phyloP scores from a whole-genome alignment of 2,329 filamentous ascomycete species.

The Myotisia sp. region DNA sequence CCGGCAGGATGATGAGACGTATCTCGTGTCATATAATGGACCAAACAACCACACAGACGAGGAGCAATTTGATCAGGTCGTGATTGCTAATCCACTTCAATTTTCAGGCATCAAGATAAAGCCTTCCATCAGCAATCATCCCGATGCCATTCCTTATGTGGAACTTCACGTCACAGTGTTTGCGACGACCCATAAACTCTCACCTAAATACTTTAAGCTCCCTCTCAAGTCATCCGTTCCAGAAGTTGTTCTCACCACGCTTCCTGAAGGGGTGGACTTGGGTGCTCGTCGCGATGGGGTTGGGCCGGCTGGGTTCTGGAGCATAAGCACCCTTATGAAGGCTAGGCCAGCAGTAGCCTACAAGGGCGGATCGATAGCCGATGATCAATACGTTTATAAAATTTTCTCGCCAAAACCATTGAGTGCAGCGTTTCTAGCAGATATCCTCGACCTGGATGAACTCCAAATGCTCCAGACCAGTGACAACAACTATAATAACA shows the following conservation, averaged over 20 bases:
- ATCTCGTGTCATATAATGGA: constrained; percentile 31
- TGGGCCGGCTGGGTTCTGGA: constrained; percentile 69
- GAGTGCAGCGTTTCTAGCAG: constrained; percentile 33
- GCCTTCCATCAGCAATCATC: constrained; percentile 33
- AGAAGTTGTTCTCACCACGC: constrained; percentile 66
- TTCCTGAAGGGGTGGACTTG: constrained; percentile 40
- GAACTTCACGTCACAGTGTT: constrained; percentile 82
- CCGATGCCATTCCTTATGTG: constrained; percentile 74
- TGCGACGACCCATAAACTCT: constrained; percentile 59
- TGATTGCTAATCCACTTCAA: constrained; percentile 74
- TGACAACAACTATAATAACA: constrained; percentile 15
- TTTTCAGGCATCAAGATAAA: constrained; percentile 53
- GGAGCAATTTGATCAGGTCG: constrained; percentile 55
- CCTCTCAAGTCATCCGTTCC: constrained; percentile 41
- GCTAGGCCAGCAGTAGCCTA: constrained; percentile 42
- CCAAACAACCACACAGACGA: constrained; percentile 14
- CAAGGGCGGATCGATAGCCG: constrained; percentile 7
- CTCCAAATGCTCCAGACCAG: constrained; percentile 10
- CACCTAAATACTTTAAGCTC: constrained; percentile 57
- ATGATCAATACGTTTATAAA: constrained; percentile 48
- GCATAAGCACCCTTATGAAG: constrained; percentile 58
- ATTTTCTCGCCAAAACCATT: constrained; percentile 46
- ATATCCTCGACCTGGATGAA: constrained; percentile 34
- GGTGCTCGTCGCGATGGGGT: constrained; percentile 38
- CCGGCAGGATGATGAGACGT: constrained; percentile 25